These are phyloP conservation scores for Hanseniaspora pseudoguilliermondii DNA, from an alignment of 805 yeast genomes.

Conservation along the genomic window DNA sequence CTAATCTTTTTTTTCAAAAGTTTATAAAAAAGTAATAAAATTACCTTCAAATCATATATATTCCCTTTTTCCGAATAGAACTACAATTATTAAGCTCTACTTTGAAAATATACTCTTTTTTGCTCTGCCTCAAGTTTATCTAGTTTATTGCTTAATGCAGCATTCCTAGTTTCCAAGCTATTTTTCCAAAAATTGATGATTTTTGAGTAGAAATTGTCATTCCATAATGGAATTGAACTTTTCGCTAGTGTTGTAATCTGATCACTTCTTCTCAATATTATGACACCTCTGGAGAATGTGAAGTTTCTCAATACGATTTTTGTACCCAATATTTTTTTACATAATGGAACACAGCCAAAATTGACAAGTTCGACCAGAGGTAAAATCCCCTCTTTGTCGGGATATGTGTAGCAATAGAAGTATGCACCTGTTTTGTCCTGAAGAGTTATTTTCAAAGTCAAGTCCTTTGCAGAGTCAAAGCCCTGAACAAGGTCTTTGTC, in stretches of 20 bases:
- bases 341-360: neutral
- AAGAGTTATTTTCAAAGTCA: conserved; percentile 41
- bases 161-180: conserved; percentile 14
- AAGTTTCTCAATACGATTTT: conserved; percentile 34
- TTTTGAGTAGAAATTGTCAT: conserved; percentile 25
- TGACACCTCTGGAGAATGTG: conserved; percentile 31
- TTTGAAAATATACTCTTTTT: neutral
- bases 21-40: too few species aligned
- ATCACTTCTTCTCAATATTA: conserved; percentile 15
- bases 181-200: conserved; percentile 24
- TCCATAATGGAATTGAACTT: conserved; percentile 25
- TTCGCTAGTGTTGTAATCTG: neutral
- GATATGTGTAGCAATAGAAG: conserved; percentile 43
- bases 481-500: neutral
- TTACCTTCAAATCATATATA: too few species aligned
- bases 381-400: neutral
- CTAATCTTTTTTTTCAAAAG: too few species aligned
- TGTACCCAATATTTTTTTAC: conserved; percentile 40
- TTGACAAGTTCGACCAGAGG: neutral
- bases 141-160: neutral
- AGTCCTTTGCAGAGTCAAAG: conserved; percentile 8
- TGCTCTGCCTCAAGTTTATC: conserved; percentile 16
- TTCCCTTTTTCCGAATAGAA: too few species aligned
- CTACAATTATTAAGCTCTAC: conserved; percentile 1
- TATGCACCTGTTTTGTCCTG: conserved; percentile 41